A percentile compares a stretch with the other conserved stretches of the same genome.
Conservation (phyloP, 495 filamentous ascomycete genomes). For the Daldinia bambusicola region DNA sequence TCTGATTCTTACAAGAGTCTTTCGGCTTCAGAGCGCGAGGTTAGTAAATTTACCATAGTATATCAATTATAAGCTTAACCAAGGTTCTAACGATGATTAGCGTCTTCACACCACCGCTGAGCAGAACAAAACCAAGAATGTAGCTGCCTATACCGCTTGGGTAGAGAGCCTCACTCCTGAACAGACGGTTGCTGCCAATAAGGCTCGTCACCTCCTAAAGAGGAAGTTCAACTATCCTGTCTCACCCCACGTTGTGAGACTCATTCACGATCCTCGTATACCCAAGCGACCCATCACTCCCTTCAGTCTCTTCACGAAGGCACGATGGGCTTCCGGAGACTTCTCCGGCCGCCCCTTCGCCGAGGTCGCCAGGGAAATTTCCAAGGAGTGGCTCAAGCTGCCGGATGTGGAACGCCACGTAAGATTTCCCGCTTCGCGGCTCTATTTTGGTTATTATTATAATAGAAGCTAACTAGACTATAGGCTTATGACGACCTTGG, state of each 20-base stretch:
- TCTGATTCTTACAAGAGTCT: constrained; percentile 43
- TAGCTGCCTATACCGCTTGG: constrained; percentile 65
- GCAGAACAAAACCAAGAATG: constrained; percentile 58
- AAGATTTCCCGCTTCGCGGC: constrained; percentile 24
- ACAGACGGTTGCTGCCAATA: constrained; percentile 71
- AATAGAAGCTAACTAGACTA: constrained; percentile 28
- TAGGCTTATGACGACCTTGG: constrained; percentile 47
- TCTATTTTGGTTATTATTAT: constrained; percentile 7
- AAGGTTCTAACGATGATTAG: constrained; percentile 39
- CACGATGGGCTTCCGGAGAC: constrained; percentile 61
- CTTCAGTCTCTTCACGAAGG: constrained; percentile 59
- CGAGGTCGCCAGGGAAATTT: constrained; percentile 50
- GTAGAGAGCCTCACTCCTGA: constrained; percentile 64
- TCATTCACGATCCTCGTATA: constrained; percentile 67
- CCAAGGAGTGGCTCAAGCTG: constrained; percentile 66
- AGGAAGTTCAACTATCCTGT: constrained; percentile 41
- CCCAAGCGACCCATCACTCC: constrained; percentile 58
- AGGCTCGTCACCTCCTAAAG: constrained; percentile 65
- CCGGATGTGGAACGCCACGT: constrained; percentile 61
- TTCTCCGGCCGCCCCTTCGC: constrained; percentile 48
- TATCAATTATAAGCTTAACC: background rate
- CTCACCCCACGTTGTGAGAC: constrained; percentile 17
- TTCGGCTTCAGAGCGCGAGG: constrained; percentile 45
- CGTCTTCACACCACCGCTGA: constrained; percentile 58
- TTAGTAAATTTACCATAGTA: constrained; percentile 36